Percentiles rank a stretch among this genome's conserved stretches.
Conservation (phyloP, 306 rosid genomes). For the Castanea sativa region DNA sequence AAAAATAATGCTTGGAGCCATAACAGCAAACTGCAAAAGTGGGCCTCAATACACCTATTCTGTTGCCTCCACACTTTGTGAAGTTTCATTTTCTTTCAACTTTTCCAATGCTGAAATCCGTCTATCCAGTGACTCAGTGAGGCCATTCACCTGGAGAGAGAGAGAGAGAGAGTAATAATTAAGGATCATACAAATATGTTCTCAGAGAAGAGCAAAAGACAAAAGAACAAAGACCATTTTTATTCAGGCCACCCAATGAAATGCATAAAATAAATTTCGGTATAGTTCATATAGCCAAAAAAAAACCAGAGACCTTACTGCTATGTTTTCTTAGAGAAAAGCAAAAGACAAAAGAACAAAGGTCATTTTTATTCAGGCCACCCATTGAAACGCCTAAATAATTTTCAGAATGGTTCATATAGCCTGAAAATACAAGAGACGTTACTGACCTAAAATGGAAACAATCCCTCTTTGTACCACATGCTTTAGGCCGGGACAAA, state of each 20-base stretch:
- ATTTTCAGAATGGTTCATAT: not conserved
- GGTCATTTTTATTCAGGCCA: too few relatives aligned
- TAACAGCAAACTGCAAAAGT: slow-evolving; percentile 20
- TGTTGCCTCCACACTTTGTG: slow-evolving; percentile 52
- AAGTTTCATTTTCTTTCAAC: slow-evolving; percentile 53
- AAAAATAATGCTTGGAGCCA: slow-evolving; percentile 17
- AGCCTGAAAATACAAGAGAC: not conserved
- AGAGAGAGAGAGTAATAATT: slow-evolving; percentile 14
- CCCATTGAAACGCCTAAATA: too few relatives aligned
- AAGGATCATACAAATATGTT: not conserved
- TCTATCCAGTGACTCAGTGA: slow-evolving; percentile 62
- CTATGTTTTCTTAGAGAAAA: too few relatives aligned
- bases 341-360: too few relatives aligned
- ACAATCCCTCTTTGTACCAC: not conserved
- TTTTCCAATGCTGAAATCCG: slow-evolving; percentile 77
- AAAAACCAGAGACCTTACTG: not conserved
- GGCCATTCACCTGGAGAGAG: slow-evolving; percentile 62
- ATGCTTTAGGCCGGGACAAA: not conserved
- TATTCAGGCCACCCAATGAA: not conserved
- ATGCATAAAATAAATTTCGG: not conserved
- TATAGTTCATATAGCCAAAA: not conserved
- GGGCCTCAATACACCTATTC: slow-evolving; percentile 36
- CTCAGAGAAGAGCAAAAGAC: not conserved
- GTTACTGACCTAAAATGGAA: not conserved
- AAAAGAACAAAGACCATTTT: not conserved